Evolutionary conservation across 257 asterid genomes (phyloP).

Genomic region (Fraxinus quadrangulata): DNA sequence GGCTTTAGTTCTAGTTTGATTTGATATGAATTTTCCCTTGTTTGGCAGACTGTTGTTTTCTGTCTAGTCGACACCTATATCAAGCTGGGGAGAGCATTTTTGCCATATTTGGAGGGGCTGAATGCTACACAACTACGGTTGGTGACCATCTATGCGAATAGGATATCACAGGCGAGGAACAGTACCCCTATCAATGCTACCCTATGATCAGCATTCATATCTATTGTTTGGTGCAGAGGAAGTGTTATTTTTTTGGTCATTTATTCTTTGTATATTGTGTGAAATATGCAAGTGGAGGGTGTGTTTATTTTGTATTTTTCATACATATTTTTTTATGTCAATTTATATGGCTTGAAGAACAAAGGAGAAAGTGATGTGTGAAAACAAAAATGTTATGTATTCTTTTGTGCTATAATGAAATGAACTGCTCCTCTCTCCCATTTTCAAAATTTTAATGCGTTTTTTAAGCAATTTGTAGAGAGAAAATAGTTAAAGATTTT

Average conservation of each 20-base stretch:
- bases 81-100: slow-evolving; percentile 88
- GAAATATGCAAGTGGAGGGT: slow-evolving; percentile 31
- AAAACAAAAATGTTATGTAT: background rate
- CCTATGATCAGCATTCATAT: slow-evolving; percentile 34
- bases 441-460: background rate
- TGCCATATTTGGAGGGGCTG: slow-evolving; percentile 91
- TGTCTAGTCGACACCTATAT: slow-evolving; percentile 94
- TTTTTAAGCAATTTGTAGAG: background rate
- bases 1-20: background rate
- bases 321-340: slow-evolving; percentile 14
- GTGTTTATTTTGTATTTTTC: slow-evolving; percentile 25
- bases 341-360: background rate
- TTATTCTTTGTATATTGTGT: slow-evolving; percentile 36
- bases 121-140: slow-evolving; percentile 83
- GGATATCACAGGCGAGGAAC: slow-evolving; percentile 96
- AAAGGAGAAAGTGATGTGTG: background rate
- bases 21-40: slow-evolving; percentile 19
- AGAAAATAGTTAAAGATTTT: too few species aligned
- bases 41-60: slow-evolving; percentile 90
- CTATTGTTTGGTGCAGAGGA: slow-evolving; percentile 15
- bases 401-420: background rate
- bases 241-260: slow-evolving; percentile 35
- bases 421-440: background rate
- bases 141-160: slow-evolving; percentile 92
- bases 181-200: slow-evolving; percentile 71